Evolutionary conservation across 1,139 yeast genomes (phyloP).

Genomic region (Geotrichum carabidarum): DNA sequence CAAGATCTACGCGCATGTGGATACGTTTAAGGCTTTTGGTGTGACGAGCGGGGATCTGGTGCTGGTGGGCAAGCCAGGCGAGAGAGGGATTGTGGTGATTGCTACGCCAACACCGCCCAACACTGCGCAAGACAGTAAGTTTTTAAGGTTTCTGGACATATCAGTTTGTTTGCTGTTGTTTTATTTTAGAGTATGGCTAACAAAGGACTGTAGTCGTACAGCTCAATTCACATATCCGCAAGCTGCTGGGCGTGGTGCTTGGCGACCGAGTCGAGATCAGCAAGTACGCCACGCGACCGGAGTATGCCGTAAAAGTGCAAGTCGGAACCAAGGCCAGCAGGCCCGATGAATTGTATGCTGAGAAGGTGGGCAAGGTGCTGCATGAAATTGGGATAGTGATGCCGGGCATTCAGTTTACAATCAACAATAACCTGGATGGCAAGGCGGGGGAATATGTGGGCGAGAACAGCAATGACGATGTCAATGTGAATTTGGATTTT

Average conservation of each 20-base stretch:
- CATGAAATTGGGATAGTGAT: constrained; percentile 51
- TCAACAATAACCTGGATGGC: constrained; percentile 1
- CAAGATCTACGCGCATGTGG: constrained; percentile 14
- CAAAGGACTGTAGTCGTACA: neutral
- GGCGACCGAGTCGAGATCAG: constrained; percentile 65
- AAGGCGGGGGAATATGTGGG: neutral
- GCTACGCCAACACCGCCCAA: constrained; percentile 13
- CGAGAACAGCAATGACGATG: constrained; percentile 25
- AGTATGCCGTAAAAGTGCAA: constrained; percentile 43
- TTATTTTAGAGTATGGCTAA: neutral
- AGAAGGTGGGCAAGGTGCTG: constrained; percentile 31
- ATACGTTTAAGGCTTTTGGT: constrained; percentile 11
- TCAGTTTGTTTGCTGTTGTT: neutral
- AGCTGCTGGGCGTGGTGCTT: constrained; percentile 53
- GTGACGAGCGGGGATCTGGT: constrained; percentile 14
- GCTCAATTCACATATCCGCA: constrained; percentile 38
- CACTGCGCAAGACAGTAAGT: constrained; percentile 8
- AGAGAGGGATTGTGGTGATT: constrained; percentile 16
- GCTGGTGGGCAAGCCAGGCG: constrained; percentile 16
- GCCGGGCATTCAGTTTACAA: constrained; percentile 45
- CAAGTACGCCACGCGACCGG: constrained; percentile 48
- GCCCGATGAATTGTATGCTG: constrained; percentile 24
- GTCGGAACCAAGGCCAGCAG: constrained; percentile 13
- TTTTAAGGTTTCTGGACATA: too few species aligned
- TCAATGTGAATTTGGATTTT: constrained; percentile 24